phyloP scores from a whole-genome alignment of 768 basidiomycete genomes.

The Russula compacta region DNA sequence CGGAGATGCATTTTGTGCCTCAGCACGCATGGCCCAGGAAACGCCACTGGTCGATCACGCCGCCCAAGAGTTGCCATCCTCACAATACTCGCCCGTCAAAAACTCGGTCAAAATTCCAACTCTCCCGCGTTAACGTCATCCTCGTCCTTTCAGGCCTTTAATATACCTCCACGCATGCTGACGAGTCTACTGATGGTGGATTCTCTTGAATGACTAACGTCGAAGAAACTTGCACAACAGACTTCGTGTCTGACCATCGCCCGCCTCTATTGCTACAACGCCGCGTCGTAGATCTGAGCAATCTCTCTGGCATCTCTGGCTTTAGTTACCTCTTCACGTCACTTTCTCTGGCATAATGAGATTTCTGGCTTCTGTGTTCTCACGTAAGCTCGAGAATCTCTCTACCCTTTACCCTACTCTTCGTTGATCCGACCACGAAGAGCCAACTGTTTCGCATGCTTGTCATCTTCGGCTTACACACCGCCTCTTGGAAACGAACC shows the following conservation, averaged over 20 bases:
- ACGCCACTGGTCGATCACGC: not conserved
- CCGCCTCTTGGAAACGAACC: not conserved
- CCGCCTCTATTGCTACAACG: not conserved
- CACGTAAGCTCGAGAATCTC: not conserved
- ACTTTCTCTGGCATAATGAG: not conserved
- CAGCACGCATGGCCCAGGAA: not conserved
- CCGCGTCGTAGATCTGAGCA: not conserved
- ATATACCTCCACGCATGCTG: not conserved
- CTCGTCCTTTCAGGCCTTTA: not conserved
- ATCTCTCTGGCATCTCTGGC: slow-evolving; percentile 3
- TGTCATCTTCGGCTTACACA: not conserved
- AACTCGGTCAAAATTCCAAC: not conserved
- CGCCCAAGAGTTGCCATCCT: not conserved
- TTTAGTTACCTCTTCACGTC: not conserved
- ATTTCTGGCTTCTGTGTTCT: not conserved
- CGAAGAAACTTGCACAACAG: not conserved
- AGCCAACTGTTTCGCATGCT: not conserved
- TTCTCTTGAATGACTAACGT: not conserved
- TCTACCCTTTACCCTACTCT: slow-evolving; percentile 2
- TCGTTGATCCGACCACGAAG: not conserved
- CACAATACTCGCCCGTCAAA: not conserved
- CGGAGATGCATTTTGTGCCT: not conserved
- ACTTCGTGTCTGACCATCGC: no score
- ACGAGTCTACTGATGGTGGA: not conserved
- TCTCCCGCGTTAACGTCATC: not conserved